Base-by-base conservation (phyloP, 2,329 filamentous ascomycete genomes). In the Apiospora kogelbergensis region DNA sequence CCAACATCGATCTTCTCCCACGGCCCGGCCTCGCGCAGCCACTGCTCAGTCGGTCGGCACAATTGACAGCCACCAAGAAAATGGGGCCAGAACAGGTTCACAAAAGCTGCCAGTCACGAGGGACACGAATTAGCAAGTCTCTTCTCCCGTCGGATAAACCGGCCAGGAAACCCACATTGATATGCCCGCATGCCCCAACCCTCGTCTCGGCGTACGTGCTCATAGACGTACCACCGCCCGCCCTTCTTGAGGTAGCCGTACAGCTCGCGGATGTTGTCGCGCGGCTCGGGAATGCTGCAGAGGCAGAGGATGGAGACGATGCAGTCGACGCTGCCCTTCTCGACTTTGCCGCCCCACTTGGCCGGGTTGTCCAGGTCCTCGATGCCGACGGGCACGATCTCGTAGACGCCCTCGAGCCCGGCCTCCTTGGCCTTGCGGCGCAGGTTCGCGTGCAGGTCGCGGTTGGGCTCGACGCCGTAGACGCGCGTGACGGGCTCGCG, bases 401-500 rank as follows among this genome's bases (percentile, higher is more conserved):
- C 84, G 76, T 92, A 92, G 9, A 86, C 78, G 66, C 81, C 86
- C 7, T 83, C 80, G 2, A 92, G 78, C 0, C 87, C 88, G 1
- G 87, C 83, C 1, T 83, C 82, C 13, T 78, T 75, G 4, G 90
- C 82, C 26, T 83, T 83, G 46, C 77, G 74, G 1, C 81, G 78
- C 66, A 92, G 79, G 6, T 77, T 77, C 0, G 76, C 76, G 71
- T 90, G 86, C 67, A 87, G 85, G 44, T 81, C 83, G 0, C 76
- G 68, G 75, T 91, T 91, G 3, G 90, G 90, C 79, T 92, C 90
- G 5, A 92, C 84, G 68, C 89, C 90, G 73, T 88, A 90, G 57
- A 92, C 81, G 41, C 81, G 83, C 41, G 78, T 82, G 68, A 87
- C 74, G 1, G 60, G 66, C 20, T 53, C 66, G 33, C 44, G 40